phyloP scores from a whole-genome alignment of 306 rosid genomes.

The Cucurbita ficifolia region DNA sequence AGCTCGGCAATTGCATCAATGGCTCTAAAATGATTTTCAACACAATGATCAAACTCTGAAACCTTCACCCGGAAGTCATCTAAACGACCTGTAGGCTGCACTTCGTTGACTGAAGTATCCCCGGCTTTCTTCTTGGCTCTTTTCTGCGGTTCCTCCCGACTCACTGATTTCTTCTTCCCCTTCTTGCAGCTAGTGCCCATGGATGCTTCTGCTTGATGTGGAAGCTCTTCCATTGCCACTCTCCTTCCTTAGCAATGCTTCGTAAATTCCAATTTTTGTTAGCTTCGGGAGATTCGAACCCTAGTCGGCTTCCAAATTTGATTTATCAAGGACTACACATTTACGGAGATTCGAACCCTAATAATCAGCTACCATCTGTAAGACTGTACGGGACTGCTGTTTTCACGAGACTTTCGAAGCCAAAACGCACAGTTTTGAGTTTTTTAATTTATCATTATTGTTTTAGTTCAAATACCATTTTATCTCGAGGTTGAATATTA shows the following conservation, averaged over 20 bases:
- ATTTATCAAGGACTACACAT: not conserved
- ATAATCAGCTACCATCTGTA: not conserved
- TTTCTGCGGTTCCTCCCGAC: not conserved
- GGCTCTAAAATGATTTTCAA: slow-evolving; percentile 46
- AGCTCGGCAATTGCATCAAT: slow-evolving; percentile 39
- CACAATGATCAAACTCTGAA: slow-evolving; percentile 41
- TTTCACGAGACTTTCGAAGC: not conserved
- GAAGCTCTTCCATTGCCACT: not conserved
- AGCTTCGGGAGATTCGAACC: not conserved
- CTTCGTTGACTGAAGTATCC: not conserved
- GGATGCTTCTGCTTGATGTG: not conserved
- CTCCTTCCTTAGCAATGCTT: not conserved
- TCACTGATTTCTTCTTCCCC: slow-evolving; percentile 9
- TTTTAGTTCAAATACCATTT: no score
- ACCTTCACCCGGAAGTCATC: slow-evolving; percentile 16
- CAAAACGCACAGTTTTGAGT: not conserved
- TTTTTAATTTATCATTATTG: no score
- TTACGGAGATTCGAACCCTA: not conserved
- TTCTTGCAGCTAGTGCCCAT: slow-evolving; percentile 4
- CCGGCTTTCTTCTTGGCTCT: not conserved
- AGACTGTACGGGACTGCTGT: not conserved
- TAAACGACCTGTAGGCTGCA: not conserved
- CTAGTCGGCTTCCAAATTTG: not conserved
- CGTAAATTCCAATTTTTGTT: not conserved
- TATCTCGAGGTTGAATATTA: no score